phyloP scores from a whole-genome alignment of 768 basidiomycete species.

The Lyophyllum decastes region DNA sequence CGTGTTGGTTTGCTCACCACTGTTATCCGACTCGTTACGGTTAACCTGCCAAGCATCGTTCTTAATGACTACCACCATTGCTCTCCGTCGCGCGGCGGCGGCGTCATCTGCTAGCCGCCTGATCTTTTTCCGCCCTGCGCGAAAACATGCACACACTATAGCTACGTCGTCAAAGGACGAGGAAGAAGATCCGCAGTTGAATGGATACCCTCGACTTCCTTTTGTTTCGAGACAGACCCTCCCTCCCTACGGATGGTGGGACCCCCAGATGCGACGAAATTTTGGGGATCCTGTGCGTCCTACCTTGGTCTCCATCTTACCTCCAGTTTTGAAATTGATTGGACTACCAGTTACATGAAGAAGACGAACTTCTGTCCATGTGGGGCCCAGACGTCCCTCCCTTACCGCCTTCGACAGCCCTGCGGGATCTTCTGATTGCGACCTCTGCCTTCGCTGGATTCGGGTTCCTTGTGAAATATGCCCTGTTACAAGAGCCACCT shows the following conservation, averaged over 20 bases:
- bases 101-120: constrained; percentile 28
- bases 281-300: constrained; percentile 69
- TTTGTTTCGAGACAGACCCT: constrained; percentile 65
- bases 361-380: constrained; percentile 82
- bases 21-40: constrained; percentile 8
- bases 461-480: constrained; percentile 58
- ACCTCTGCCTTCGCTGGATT: constrained; percentile 62
- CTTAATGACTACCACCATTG: constrained; percentile 39
- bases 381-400: constrained; percentile 83
- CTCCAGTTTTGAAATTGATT: constrained; percentile 12
- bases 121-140: constrained; percentile 8
- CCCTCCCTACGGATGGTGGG: constrained; percentile 72
- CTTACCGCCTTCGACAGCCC: constrained; percentile 57
- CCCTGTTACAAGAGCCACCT: constrained; percentile 60
- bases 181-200: constrained; percentile 61
- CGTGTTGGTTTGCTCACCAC: constrained; percentile 16
- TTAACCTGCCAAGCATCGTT: not conserved
- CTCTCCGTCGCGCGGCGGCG: constrained; percentile 37
- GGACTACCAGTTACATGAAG: constrained; percentile 67
- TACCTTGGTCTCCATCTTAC: not conserved
- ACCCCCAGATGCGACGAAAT: constrained; percentile 74
- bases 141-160: constrained; percentile 27
- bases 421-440: constrained; percentile 66
- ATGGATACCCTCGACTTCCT: constrained; percentile 74
- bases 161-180: constrained; percentile 37